Percentiles rank a stretch among this genome's conserved stretches.
Evolutionary conservation across 2,329 filamentous ascomycete species (phyloP).

Genomic region (Fusarium palustre): DNA sequence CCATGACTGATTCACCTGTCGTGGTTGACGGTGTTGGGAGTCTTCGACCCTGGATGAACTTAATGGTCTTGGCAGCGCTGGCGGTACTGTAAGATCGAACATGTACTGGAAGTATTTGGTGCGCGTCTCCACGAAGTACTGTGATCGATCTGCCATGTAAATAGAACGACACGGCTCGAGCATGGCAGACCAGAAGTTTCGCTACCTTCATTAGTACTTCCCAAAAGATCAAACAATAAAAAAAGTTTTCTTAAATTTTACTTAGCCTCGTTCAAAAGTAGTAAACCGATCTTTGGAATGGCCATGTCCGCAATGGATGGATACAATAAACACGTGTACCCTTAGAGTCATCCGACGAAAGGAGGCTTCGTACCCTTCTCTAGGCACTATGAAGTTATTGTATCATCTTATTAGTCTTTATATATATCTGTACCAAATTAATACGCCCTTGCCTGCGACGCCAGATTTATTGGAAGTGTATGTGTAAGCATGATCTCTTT

Average conservation of each 20-base stretch:
- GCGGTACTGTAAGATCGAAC: not conserved
- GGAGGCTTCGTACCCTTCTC: too few species aligned
- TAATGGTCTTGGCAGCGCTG: not conserved
- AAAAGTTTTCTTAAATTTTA: too few species aligned
- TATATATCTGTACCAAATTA: not conserved
- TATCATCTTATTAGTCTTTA: not conserved
- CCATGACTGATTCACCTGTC: not conserved
- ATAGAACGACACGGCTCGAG: not conserved
- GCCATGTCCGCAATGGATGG: not conserved
- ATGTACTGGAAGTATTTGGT: not conserved
- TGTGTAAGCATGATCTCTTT: not conserved
- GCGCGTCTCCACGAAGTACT: not conserved
- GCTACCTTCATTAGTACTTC: too few species aligned
- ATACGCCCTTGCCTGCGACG: accelerated
- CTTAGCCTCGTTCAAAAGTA: too few species aligned
- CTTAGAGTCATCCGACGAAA: too few species aligned
- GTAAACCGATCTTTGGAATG: too few species aligned
- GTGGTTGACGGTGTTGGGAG: not conserved
- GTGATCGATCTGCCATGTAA: not conserved
- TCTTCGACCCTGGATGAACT: not conserved
- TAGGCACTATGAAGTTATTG: too few species aligned
- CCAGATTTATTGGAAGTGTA: not conserved
- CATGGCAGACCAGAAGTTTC: accelerated
- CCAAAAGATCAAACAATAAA: not conserved
- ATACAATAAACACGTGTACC: too few species aligned